phyloP scores from a whole-genome alignment of 495 filamentous ascomycete species.

The Astrothelium subdiscretum region DNA sequence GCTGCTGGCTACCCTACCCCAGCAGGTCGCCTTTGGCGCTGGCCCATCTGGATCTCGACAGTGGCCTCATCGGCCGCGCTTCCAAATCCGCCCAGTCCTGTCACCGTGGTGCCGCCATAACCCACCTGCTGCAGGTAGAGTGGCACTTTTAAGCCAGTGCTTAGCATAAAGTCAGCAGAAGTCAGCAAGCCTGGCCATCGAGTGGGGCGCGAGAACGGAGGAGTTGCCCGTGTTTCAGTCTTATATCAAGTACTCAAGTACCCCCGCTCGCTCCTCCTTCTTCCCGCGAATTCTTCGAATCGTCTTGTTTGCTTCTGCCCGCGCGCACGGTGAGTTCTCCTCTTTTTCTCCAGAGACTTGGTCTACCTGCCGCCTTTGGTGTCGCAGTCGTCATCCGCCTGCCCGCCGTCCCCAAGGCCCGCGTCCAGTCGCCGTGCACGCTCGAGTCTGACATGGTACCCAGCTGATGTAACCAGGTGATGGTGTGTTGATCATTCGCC shows the following conservation, averaged over 20 bases:
- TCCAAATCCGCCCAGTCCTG: not conserved
- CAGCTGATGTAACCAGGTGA: not conserved
- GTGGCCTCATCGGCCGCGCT: not conserved
- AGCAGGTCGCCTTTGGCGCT: too few relatives aligned
- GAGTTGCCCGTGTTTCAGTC: not conserved
- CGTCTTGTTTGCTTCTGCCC: not conserved
- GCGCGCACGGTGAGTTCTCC: constrained; percentile 1
- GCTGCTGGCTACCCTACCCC: too few relatives aligned
- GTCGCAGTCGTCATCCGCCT: not conserved
- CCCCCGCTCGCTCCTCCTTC: not conserved
- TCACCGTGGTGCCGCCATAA: not conserved
- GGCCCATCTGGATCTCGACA: not conserved
- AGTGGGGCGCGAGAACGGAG: not conserved
- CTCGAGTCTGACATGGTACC: not conserved
- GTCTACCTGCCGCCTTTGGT: not conserved
- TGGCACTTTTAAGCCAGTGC: not conserved
- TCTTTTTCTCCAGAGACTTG: not conserved
- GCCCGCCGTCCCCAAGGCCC: not conserved
- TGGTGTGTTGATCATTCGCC: not conserved
- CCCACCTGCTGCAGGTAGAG: not conserved
- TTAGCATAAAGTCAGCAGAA: not conserved
- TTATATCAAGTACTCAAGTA: not conserved
- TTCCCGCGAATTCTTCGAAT: not conserved
- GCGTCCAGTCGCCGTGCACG: not conserved
- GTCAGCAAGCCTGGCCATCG: not conserved